Conservation (phyloP, 495 filamentous ascomycete species). For the Echria macrotheca region DNA sequence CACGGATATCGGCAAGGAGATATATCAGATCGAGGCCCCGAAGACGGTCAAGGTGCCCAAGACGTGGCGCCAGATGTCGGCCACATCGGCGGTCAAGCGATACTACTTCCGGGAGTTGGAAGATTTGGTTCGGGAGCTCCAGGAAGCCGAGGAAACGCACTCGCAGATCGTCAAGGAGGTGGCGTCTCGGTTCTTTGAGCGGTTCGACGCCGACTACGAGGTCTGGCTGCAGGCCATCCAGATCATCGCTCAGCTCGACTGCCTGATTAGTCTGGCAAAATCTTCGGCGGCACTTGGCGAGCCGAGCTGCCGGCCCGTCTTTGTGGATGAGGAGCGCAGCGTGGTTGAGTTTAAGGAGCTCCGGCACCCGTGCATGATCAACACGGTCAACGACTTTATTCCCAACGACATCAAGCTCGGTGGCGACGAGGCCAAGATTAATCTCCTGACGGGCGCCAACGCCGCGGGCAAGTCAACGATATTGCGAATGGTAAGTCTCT, state of each 20-base stretch:
- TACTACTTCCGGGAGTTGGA: slow-evolving; percentile 89
- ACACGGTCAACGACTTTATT: slow-evolving; percentile 88
- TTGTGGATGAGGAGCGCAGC: slow-evolving; percentile 78
- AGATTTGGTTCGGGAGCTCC: slow-evolving; percentile 72
- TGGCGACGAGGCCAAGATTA: slow-evolving; percentile 73
- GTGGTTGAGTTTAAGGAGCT: slow-evolving; percentile 88
- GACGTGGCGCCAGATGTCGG: slow-evolving; percentile 93
- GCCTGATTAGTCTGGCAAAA: slow-evolving; percentile 85
- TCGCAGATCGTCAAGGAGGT: slow-evolving; percentile 88
- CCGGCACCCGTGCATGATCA: slow-evolving; percentile 89
- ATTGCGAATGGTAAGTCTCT: slow-evolving; percentile 76
- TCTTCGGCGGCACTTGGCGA: slow-evolving; percentile 76
- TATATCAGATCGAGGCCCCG: slow-evolving; percentile 92
- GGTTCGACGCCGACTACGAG: slow-evolving; percentile 82
- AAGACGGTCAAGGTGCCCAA: slow-evolving; percentile 82
- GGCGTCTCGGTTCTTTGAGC: slow-evolving; percentile 71
- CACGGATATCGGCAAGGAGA: slow-evolving; percentile 90
- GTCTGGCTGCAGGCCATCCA: slow-evolving; percentile 85
- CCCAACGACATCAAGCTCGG: slow-evolving; percentile 91
- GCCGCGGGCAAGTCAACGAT: slow-evolving; percentile 98
- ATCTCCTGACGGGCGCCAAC: slow-evolving; percentile 92
- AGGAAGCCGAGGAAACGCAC: slow-evolving; percentile 93
- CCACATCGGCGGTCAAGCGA: slow-evolving; percentile 82
- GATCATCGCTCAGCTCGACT: slow-evolving; percentile 88
- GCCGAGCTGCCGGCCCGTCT: slow-evolving; percentile 81